A percentile compares a stretch with the other conserved stretches of the same genome.
phyloP scores from a whole-genome alignment of 2,329 filamentous ascomycete species.

The Tothia fuscella region DNA sequence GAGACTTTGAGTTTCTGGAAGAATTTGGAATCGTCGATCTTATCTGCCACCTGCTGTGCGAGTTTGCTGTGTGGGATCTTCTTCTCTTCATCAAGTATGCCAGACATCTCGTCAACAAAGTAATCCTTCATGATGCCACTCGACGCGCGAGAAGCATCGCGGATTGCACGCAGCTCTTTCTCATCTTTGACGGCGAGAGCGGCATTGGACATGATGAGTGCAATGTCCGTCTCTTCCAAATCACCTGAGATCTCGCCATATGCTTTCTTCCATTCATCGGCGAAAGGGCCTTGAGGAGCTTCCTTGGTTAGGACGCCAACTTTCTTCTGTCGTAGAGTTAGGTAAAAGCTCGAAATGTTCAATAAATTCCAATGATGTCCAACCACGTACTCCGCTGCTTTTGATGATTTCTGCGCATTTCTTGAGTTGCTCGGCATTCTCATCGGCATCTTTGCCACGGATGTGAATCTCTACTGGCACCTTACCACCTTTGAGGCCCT shows the following conservation, averaged over 20 bases:
- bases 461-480: slow-evolving; percentile 87
- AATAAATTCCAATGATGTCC: no score
- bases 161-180: slow-evolving; percentile 84
- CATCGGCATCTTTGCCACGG: slow-evolving; percentile 78
- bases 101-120: slow-evolving; percentile 97
- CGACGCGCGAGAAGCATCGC: slow-evolving; percentile 86
- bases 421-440: slow-evolving; percentile 82
- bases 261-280: slow-evolving; percentile 88
- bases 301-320: slow-evolving; percentile 81
- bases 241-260: slow-evolving; percentile 72
- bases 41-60: slow-evolving; percentile 76
- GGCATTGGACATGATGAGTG: slow-evolving; percentile 64
- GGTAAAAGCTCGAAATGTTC: neutral
- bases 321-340: slow-evolving; percentile 53
- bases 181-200: slow-evolving; percentile 93
- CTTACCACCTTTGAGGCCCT: slow-evolving; percentile 82
- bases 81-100: slow-evolving; percentile 89
- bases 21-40: slow-evolving; percentile 87
- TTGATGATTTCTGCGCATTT: slow-evolving; percentile 81
- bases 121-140: slow-evolving; percentile 92
- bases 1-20: slow-evolving; percentile 82
- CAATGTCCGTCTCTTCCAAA: slow-evolving; percentile 77
- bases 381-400: slow-evolving; percentile 58
- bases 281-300: slow-evolving; percentile 72
- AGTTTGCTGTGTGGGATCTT: slow-evolving; percentile 85